Base-by-base conservation (phyloP, 257 asterid genomes). In the Avicennia marina region DNA sequence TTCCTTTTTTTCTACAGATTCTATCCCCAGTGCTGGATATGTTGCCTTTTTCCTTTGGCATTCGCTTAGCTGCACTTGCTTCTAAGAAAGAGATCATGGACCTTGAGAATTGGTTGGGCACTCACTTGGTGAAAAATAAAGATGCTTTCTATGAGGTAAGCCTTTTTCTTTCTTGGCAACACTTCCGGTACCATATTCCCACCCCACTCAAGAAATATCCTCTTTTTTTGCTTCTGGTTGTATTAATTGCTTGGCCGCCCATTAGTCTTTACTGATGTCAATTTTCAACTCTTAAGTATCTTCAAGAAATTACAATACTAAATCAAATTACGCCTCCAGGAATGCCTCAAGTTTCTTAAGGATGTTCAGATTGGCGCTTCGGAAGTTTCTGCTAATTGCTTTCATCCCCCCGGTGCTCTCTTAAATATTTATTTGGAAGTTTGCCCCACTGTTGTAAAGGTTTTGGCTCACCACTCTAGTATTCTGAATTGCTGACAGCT, bases 31-130 rank as follows among this genome's bases (percentile, higher is more conserved):
- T 93, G 12, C 64, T 93, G 75, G 95, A 89, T 69, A 77, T 71
- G 83, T 47, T 80, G 56, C 99, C 99, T n/a, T 76, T 69, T 39
- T 63, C 63, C 75, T 77, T 86, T 60, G 87, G 87, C 63, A 71
- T 89, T 64, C 87, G 89, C 63, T 78, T 93, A 60, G 94, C 86
- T 84, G 89, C 81, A 21, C 67, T 89, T 84, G 91, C 97, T 75
- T 89, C 87, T 42, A 81, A 68, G 68, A 89, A 80, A 77, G 96
- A 83, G 46, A 66, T 79, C 41, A 32, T 86, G 71, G 97, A 93
- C 77, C 79, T 89, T 63, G 99, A 93, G 74, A 78, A 71, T 64
- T 93, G 97, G 97, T 69, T 93, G 81, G 73, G 53, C 71, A 59
- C 74, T 58, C 82, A 76, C 61, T 71, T 93, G 56, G 66, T 55